These are phyloP conservation scores for Vigna mungo DNA, from an alignment of 306 rosid species.

Conservation along the genomic window DNA sequence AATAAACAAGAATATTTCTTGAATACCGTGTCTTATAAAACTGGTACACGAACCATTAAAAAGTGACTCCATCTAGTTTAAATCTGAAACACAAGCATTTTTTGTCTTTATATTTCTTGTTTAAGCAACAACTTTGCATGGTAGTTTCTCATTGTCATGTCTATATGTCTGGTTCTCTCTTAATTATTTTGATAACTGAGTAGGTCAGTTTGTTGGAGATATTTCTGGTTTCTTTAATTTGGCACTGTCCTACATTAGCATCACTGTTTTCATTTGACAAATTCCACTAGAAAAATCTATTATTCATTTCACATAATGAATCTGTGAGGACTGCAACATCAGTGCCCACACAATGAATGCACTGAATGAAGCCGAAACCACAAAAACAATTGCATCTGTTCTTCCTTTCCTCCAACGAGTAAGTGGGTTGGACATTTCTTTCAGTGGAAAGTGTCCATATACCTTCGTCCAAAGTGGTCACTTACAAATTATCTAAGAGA, in stretches of 20 bases:
- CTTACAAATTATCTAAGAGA: no score
- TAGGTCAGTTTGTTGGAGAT: neutral
- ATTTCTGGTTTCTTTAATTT: slow-evolving; percentile 9
- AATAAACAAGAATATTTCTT: neutral
- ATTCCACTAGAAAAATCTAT: neutral
- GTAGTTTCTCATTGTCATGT: neutral
- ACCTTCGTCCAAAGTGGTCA: no score
- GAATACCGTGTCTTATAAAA: neutral
- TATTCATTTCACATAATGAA: neutral
- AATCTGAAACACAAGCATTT: neutral
- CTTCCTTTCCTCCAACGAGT: neutral
- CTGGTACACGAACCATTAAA: no score
- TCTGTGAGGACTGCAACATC: neutral
- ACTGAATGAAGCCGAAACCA: neutral
- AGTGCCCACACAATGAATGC: slow-evolving; percentile 13
- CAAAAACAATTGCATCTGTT: neutral
- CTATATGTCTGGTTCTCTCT: slow-evolving; percentile 1
- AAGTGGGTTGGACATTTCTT: slow-evolving; percentile 8
- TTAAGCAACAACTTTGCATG: no score
- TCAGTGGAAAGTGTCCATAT: neutral
- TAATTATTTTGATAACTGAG: neutral
- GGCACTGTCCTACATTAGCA: neutral
- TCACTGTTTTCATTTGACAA: neutral
- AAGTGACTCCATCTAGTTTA: neutral
- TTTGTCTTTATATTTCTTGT: neutral